Percentiles rank a stretch among this genome's conserved stretches.
phyloP scores from a whole-genome alignment of 2,329 filamentous ascomycete species.

The Boeremia lycopersici region DNA sequence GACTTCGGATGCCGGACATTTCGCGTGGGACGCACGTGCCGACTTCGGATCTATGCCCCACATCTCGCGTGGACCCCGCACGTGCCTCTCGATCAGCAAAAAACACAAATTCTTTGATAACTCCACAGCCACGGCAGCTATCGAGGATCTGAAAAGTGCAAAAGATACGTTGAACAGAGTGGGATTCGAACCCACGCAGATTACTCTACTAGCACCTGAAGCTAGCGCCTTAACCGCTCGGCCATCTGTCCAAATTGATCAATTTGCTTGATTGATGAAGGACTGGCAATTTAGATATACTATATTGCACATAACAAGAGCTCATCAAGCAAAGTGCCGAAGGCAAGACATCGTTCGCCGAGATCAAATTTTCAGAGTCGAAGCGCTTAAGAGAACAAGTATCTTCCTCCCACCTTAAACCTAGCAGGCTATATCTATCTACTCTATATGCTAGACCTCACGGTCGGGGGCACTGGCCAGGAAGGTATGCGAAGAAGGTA shows the following conservation, averaged over 20 bases:
- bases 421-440: too few relatives aligned
- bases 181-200: conserved; percentile 47
- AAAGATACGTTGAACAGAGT: conserved; percentile 42
- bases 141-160: not conserved
- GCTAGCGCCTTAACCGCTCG: conserved; percentile 48
- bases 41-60: not conserved
- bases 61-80: not conserved
- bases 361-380: too few relatives aligned
- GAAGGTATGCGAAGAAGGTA: too few relatives aligned
- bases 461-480: too few relatives aligned
- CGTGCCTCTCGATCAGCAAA: not conserved
- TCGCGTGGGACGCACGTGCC: not conserved
- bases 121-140: conserved; percentile 1
- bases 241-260: conserved; percentile 29
- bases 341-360: too few relatives aligned
- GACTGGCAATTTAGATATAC: rapidly evolving
- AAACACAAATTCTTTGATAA: conserved; percentile 5
- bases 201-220: conserved; percentile 48
- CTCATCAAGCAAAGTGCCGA: too few relatives aligned
- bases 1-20: not conserved
- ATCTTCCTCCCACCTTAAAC: too few relatives aligned
- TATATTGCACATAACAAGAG: too few relatives aligned
- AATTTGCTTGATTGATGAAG: conserved; percentile 1
- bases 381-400: too few relatives aligned
- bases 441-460: too few relatives aligned